Conservation (phyloP, 2,329 filamentous ascomycete genomes). For the Diaporthe sp. region DNA sequence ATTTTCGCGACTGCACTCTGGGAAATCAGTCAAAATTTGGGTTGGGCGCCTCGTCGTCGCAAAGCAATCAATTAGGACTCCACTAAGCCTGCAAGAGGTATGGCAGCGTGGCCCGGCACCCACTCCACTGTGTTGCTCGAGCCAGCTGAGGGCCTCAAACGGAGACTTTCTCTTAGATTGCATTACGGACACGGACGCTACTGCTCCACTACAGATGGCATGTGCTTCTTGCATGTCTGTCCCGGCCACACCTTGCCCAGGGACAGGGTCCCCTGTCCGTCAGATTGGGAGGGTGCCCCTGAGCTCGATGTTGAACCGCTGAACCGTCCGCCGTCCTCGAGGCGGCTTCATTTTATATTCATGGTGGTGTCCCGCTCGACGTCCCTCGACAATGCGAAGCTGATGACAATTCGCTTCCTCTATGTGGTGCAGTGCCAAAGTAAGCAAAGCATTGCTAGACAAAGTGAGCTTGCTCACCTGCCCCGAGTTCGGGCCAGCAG, state of each 20-base stretch:
- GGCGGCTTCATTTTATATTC: conserved; percentile 18
- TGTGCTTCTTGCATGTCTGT: conserved; percentile 36
- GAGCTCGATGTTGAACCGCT: conserved; percentile 1
- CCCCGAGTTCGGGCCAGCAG: neutral
- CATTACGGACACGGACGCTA: conserved; percentile 40
- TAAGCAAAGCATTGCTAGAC: neutral
- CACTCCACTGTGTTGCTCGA: conserved; percentile 5
- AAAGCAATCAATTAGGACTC: conserved; percentile 38
- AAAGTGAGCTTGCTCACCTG: neutral
- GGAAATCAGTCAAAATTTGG: conserved; percentile 36
- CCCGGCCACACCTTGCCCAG: conserved; percentile 31
- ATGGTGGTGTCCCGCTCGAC: conserved; percentile 30
- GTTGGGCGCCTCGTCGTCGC: conserved; percentile 37
- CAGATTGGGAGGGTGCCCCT: conserved; percentile 27
- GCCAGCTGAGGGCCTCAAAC: conserved; percentile 35
- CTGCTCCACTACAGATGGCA: conserved; percentile 41
- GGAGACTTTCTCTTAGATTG: conserved; percentile 42
- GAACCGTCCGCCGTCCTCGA: neutral
- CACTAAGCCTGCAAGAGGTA: conserved; percentile 34
- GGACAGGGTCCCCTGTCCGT: conserved; percentile 31
- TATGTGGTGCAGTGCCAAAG: neutral
- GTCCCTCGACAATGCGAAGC: neutral
- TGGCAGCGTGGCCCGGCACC: conserved; percentile 29
- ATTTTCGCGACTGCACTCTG: conserved; percentile 6
- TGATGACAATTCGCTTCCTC: conserved; percentile 10